phyloP scores from a whole-genome alignment of 495 filamentous ascomycete genomes.

The Lepidopterella palustris region DNA sequence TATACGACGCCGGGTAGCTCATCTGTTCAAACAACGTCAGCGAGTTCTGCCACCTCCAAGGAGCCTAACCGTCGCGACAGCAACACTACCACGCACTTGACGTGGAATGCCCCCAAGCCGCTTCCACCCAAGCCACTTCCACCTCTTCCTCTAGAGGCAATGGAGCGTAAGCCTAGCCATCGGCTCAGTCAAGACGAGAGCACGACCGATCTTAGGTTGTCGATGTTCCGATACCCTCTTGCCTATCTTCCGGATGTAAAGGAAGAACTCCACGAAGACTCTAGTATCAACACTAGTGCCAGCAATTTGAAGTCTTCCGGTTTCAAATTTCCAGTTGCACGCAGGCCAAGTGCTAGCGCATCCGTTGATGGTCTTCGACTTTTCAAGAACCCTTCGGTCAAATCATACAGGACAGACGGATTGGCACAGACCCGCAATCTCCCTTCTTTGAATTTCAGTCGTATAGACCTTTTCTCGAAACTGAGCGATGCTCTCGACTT shows the following conservation, averaged over 20 bases:
- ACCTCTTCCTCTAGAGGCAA: background rate
- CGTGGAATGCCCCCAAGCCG: constrained; percentile 18
- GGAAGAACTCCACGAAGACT: constrained; percentile 37
- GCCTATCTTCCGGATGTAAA: constrained; percentile 35
- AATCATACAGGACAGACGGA: constrained; percentile 8
- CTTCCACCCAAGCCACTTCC: background rate
- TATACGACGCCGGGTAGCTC: constrained; percentile 3
- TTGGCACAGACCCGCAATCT: constrained; percentile 31
- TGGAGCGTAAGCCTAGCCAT: background rate
- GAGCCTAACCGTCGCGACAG: constrained; percentile 16
- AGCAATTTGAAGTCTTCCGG: constrained; percentile 23
- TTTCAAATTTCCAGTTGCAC: constrained; percentile 27
- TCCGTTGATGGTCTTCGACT: constrained; percentile 10
- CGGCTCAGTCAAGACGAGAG: constrained; percentile 12
- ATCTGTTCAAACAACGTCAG: constrained; percentile 6
- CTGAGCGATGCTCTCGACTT: constrained; percentile 34
- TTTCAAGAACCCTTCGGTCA: constrained; percentile 23
- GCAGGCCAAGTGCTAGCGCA: constrained; percentile 1
- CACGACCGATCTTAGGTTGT: constrained; percentile 22
- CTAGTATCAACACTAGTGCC: constrained; percentile 31
- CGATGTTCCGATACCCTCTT: constrained; percentile 17
- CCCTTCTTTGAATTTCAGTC: constrained; percentile 39
- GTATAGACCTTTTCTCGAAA: constrained; percentile 35
- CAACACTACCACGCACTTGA: constrained; percentile 22
- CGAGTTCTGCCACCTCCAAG: background rate